Evolutionary conservation across 169 alveolate genomes (phyloP), one percentile per base, ranked within the genome.

Genomic region (Plasmodium chabaudi): DNA sequence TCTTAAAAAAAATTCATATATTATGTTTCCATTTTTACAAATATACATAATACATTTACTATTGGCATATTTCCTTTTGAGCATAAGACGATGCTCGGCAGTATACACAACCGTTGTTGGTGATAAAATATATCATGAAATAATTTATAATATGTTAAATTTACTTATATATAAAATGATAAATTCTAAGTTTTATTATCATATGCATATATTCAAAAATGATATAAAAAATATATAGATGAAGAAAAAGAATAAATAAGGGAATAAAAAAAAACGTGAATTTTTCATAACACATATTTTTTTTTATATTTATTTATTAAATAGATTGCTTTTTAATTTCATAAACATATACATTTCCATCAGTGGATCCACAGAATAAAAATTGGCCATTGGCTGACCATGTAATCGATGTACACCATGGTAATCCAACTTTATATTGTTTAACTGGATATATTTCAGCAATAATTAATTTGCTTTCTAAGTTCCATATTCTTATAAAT

Each of bases 351-450:
- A 97, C 96, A 89, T 94, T 92, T 72, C 98, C 98, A 86, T 95
- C 97, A 5, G 98, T 96, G 63, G 98, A 94, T 56, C 99, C 99
- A 44, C 98, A 98, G 92, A 94, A 97, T 87, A 97, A 94, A 47
- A 96, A 92, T 92, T 92, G 96, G 42, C 99, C 99, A 79, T 97
- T 98, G 65, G 97, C 96, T 51, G 98, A 95, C 99, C 99, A 97
- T 88, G 96, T 93, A 84, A 97, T 93, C 72, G 98, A 97, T 25
- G 97, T 96, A 93, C 98, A 96, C 98, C 98, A 96, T 25, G 98
- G 98, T 68, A 96, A 94, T 69, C 98, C 98, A 59, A 94, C 91
- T 96, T 97, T 97, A 93, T 95, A 92, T 46, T 97, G 96, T 75
- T 93, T 93, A 69, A 93, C 97, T 68, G 98, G 97, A 75, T 94